phyloP scores from a whole-genome alignment of 116 monocot genomes.

The Papilionanthe hybrid region DNA sequence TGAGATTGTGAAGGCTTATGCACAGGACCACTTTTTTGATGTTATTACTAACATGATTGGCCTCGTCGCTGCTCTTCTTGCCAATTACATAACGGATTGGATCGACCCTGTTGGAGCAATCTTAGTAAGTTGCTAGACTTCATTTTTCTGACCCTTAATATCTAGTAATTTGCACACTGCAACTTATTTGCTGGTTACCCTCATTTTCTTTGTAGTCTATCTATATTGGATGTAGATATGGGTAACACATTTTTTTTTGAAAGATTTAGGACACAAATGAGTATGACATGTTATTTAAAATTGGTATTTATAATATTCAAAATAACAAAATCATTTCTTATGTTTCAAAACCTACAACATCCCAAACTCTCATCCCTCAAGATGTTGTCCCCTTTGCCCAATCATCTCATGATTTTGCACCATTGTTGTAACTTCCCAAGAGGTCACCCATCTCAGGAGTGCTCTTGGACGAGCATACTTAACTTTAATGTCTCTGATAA shows the following conservation, averaged over 20 bases:
- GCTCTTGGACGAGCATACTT: constrained; percentile 66
- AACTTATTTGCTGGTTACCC: too few relatives aligned
- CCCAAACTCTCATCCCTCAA: too few relatives aligned
- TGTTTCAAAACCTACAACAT: too few relatives aligned
- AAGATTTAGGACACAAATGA: too few relatives aligned
- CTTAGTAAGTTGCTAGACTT: constrained; percentile 47
- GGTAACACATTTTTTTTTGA: too few relatives aligned
- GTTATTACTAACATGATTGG: constrained; percentile 89
- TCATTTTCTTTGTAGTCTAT: too few relatives aligned
- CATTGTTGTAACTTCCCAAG: constrained; percentile 29
- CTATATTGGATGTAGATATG: too few relatives aligned
- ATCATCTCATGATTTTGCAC: constrained; percentile 4
- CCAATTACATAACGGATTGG: constrained; percentile 66
- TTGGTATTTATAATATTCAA: too few relatives aligned
- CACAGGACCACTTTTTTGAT: constrained; percentile 93
- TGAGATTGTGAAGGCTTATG: constrained; percentile 93
- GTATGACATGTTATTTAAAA: too few relatives aligned
- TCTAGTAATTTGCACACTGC: background rate
- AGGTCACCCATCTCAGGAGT: constrained; percentile 35
- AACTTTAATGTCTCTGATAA: too few relatives aligned
- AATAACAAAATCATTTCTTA: too few relatives aligned
- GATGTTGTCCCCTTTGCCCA: too few relatives aligned
- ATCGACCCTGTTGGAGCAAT: constrained; percentile 94
- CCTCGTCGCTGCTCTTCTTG: constrained; percentile 80
- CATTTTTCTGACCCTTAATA: background rate